These are phyloP conservation scores for Exsudoporus floridanus DNA, from an alignment of 1,284 basidiomycete genomes.

Conservation along the genomic window DNA sequence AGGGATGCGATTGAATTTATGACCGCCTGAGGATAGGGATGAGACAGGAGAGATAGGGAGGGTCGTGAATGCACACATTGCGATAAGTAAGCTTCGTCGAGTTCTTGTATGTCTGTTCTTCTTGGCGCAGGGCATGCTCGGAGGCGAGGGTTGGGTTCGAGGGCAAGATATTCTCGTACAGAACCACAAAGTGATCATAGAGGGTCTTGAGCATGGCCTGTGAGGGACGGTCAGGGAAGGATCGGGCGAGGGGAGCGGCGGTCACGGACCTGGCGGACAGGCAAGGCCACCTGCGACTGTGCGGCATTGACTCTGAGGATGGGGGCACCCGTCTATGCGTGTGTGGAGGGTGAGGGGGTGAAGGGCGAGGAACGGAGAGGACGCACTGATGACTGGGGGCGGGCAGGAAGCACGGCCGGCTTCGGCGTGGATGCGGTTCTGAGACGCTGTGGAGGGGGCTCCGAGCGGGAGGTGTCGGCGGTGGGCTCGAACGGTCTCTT, in stretches of 20 bases:
- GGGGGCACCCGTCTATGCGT: constrained; percentile 58
- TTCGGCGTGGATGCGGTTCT: constrained; percentile 45
- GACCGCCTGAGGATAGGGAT: constrained; percentile 51
- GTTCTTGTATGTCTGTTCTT: constrained; percentile 70
- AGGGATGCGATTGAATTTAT: constrained; percentile 71
- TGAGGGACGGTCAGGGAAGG: constrained; percentile 4
- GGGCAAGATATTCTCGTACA: constrained; percentile 57
- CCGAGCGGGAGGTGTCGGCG: constrained; percentile 19
- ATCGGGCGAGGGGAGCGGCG: not conserved
- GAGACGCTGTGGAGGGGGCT: constrained; percentile 64
- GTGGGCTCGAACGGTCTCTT: constrained; percentile 34
- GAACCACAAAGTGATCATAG: constrained; percentile 64
- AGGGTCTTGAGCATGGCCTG: constrained; percentile 72
- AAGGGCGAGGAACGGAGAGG: not conserved
- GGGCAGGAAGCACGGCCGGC: constrained; percentile 43
- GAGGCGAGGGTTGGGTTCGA: constrained; percentile 58
- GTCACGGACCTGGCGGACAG: constrained; percentile 62
- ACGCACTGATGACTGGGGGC: constrained; percentile 41
- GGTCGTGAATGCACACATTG: constrained; percentile 49
- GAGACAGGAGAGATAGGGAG: constrained; percentile 1
- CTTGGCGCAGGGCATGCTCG: constrained; percentile 76
- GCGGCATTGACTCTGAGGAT: constrained; percentile 63
- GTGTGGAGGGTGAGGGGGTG: not conserved
- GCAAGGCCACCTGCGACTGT: constrained; percentile 61
- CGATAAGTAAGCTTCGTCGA: constrained; percentile 77